Base-by-base conservation (phyloP, 2,329 filamentous ascomycete species). In the Trichoderma arundinaceum region DNA sequence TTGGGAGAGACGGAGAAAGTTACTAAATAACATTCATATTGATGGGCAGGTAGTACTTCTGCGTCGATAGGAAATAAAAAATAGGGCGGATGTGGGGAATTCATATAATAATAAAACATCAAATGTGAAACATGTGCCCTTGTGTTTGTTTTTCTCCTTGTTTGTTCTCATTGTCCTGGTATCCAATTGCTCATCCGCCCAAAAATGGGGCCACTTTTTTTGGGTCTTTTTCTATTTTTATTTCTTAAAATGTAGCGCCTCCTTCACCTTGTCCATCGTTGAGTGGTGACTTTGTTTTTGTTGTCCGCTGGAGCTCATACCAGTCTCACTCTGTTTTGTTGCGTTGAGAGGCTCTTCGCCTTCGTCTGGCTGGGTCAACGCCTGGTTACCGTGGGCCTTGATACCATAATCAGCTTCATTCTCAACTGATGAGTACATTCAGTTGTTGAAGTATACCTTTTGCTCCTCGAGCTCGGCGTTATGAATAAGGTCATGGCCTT, bases 401-500 rank as follows among this genome's bases (percentile, higher is more conserved):
- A 39, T 8, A 43, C 9, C n/a, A 22, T 33, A 17, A 12, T 48
- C 10, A 59, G 28, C 10, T 1, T 28, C n/a, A 15, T n/a, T 46
- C n/a, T 48, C 17, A 7, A 15, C 7, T 4, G 38, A 15, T 7
- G 1, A n/a, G 32, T 1, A n/a, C 8, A 10, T 4, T 39, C 13
- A 28, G 7, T 39, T 2, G 13, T 1, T 33, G 12, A 13, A 12
- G 19, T 7, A 10, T 49, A 67, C 63, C 54, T 69, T 71, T 57
- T 77, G 75, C 59, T 77, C 75, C 52, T 77, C 74, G 0, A 71
- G n/a, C 57, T 77, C 76, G 35, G 75, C 76, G 3, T 71, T 62
- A 56, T 77, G 75, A 17, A 77, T 77, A 51, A 77, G 70, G 17
- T 77, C 76, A 52, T 77, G 76, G 7, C 66, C 65, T 61, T 76